Conservation (phyloP, 1,284 basidiomycete genomes). For the Cryptococcus sp. region DNA sequence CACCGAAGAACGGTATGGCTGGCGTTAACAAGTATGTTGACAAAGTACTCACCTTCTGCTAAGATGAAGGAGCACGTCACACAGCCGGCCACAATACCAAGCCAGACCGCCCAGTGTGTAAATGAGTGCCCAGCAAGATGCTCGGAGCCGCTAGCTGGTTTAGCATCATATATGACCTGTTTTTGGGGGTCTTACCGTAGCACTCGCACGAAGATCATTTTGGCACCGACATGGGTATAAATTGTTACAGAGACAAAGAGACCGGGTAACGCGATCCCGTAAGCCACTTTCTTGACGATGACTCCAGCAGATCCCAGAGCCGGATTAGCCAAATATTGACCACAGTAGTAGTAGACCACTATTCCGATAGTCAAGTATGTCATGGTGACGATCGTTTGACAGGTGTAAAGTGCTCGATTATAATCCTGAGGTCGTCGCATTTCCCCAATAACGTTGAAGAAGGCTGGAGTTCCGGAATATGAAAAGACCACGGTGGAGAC, state of each 20-base stretch:
- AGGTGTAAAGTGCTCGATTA: constrained; percentile 15
- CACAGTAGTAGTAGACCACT: constrained; percentile 33
- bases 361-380: constrained; percentile 25
- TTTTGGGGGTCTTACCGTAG: constrained; percentile 24
- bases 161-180: neutral
- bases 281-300: constrained; percentile 41
- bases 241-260: constrained; percentile 32
- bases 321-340: constrained; percentile 46
- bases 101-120: constrained; percentile 61
- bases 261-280: constrained; percentile 39
- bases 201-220: constrained; percentile 32
- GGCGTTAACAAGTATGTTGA: constrained; percentile 1
- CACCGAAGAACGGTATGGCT: constrained; percentile 26
- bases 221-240: constrained; percentile 33
- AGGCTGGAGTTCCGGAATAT: constrained; percentile 27
- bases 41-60: constrained; percentile 48
- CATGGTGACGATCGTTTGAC: constrained; percentile 26
- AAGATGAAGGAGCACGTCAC: constrained; percentile 56
- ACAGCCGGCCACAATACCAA: constrained; percentile 11
- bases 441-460: constrained; percentile 41
- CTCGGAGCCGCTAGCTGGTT: constrained; percentile 42
- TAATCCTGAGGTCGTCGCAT: constrained; percentile 30
- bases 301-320: constrained; percentile 47
- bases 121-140: constrained; percentile 59
- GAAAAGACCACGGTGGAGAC: constrained; percentile 34